Evolutionary conservation across 805 yeast species (phyloP), one percentile per base, ranked within the genome.

Genomic region (Citeromyces matritensis): DNA sequence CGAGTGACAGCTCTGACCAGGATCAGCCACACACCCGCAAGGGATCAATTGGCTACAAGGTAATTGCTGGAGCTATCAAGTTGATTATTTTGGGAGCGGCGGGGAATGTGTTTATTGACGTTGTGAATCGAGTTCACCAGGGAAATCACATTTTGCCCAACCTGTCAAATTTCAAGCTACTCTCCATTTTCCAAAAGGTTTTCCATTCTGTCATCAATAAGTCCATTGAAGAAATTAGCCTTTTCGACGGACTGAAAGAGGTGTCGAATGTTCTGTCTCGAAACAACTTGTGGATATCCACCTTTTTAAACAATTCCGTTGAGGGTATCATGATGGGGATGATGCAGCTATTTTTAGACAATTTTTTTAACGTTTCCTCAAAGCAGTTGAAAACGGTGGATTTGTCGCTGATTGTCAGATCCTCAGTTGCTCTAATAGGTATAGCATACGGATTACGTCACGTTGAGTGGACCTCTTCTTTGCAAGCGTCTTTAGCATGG

Each of bases 361-460:
- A 32, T 13, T 6, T 41, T 37, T 27, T 27, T 27, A 6, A 35
- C 36, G 13, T 30, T 40, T 2, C 35, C 38, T 11, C 32, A 30
- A 23, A 28, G 24, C 17, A 32, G 27, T 15, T 26, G 9, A 14
- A 26, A 27, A 27, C 24, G 10, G 33, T 38, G 12, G 40, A 41
- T 5, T 32, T 42, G 3, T 31, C 43, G 2, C 35, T 48, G 3
- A 36, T 58, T 17, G 40, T 62, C 3, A 51, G 66, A 41, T 45
- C 73, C 13, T 50, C 60, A 29, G 67, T 77, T 34, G 77, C 83
- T 3, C 64, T 78, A 42, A 53, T 79, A 27, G 93, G 93, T 3
- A 66, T 80, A 24, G 63, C 74, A 4, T 79, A 73, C 43, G 84
- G 83, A 15, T 63, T 80, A 23, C 63, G 81, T 41, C 73, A 69